Percentiles rank a stretch among this genome's conserved stretches.
Conservation (phyloP, 2,329 filamentous ascomycete species). For the Esteya vermicola region DNA sequence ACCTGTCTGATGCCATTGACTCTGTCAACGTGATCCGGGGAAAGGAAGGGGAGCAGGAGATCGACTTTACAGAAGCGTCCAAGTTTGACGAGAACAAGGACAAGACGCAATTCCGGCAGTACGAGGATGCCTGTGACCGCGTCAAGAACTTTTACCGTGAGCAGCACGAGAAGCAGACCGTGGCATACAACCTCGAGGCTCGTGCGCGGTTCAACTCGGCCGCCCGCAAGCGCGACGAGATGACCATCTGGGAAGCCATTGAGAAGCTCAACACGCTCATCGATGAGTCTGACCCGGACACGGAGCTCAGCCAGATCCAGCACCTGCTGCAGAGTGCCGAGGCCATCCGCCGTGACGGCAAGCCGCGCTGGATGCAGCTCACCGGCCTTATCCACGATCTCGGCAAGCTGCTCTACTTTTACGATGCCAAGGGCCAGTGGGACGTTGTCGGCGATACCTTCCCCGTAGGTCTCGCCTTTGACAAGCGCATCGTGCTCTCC, state of each 20-base stretch:
- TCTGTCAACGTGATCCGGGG: conserved; percentile 18
- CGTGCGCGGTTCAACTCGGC: conserved; percentile 56
- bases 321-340: conserved; percentile 81
- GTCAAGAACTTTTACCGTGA: conserved; percentile 79
- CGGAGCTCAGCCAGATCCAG: conserved; percentile 74
- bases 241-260: conserved; percentile 85
- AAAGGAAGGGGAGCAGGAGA: conserved; percentile 7
- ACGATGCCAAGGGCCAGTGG: conserved; percentile 79
- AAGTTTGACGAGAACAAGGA: conserved; percentile 19
- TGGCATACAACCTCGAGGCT: conserved; percentile 72
- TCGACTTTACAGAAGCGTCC: conserved; percentile 10
- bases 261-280: conserved; percentile 85
- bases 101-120: conserved; percentile 41
- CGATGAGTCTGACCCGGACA: conserved; percentile 85
- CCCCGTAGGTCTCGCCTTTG: conserved; percentile 62
- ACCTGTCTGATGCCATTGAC: conserved; percentile 21
- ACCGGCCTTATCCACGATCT: conserved; percentile 67
- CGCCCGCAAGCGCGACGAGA: conserved; percentile 47
- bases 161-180: conserved; percentile 57
- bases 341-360: conserved; percentile 73
- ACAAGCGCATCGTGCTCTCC: conserved; percentile 62
- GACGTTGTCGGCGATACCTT: conserved; percentile 84
- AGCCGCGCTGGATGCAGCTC: conserved; percentile 71
- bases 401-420: conserved; percentile 69
- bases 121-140: conserved; percentile 67